Evolutionary conservation across 164 flowering plant species (phyloP).

Genomic region (Paratinospora sagittata): DNA sequence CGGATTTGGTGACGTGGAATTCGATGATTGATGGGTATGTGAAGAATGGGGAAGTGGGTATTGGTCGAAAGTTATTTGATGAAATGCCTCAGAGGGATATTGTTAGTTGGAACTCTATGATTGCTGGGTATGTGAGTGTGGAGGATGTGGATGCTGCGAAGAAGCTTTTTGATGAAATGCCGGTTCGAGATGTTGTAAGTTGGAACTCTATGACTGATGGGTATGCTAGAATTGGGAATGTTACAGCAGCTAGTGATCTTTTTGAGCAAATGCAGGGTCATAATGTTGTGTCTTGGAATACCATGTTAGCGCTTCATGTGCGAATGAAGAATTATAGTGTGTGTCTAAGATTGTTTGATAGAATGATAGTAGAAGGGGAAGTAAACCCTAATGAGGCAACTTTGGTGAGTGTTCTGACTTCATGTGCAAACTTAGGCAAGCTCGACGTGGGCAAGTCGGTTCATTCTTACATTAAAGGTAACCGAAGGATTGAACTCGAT

Average conservation of each 20-base stretch:
- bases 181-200: conserved; percentile 38
- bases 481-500: conserved; percentile 31
- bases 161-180: conserved; percentile 39
- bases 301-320: conserved; percentile 44
- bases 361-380: conserved; percentile 38
- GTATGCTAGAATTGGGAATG: conserved; percentile 37
- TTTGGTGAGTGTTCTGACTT: conserved; percentile 54
- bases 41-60: conserved; percentile 42
- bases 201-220: conserved; percentile 74
- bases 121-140: conserved; percentile 37
- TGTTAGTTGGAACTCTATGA: conserved; percentile 51
- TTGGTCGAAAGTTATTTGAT: conserved; percentile 43
- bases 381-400: conserved; percentile 54
- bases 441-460: conserved; percentile 51
- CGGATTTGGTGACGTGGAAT: conserved; percentile 53
- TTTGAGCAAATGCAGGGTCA: conserved; percentile 42
- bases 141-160: conserved; percentile 36
- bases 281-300: conserved; percentile 62
- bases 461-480: conserved; percentile 39
- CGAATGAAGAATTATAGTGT: conserved; percentile 34
- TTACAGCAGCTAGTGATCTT: conserved; percentile 26
- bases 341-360: conserved; percentile 47
- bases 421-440: conserved; percentile 47
- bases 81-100: conserved; percentile 45
- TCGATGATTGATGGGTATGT: conserved; percentile 62